Evolutionary conservation across 1,284 basidiomycete genomes (phyloP), one percentile per base, ranked within the genome.

Genomic region (Dichomitus squalens): DNA sequence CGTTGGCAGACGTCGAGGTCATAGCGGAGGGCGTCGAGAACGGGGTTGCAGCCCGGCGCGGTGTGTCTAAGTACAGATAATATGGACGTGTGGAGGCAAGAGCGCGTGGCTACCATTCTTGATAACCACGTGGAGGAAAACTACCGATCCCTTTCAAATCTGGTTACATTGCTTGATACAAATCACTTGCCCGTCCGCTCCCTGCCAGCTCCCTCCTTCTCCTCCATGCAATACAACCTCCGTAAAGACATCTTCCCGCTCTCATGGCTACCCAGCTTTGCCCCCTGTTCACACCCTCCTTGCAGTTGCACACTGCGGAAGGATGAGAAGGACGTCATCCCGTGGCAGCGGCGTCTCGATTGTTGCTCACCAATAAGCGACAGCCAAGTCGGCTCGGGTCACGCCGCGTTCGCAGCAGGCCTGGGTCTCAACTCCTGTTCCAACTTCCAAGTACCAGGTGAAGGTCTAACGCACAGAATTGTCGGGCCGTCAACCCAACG

Each of bases 91-190:
- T 57, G 60, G 59, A 63, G 61, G 60, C 65, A 65, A 67, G 65
- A 59, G 64, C 62, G 68, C 68, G 68, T 71, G 70, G 68, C 67
- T 64, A 62, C 64, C 67, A 66, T 61, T 59, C 58, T 60, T 58
- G 62, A 59, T 64, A 64, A 58, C 68, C 70, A 71, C 70, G 70
- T 72, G 70, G 60, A 43, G 43, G 47, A 58, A 62, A 60, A 53
- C 38, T 48, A 51, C 57, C 53, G 57, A 50, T 40, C 35, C 36
- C 53, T 53, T 57, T 64, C 63, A 31, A 66, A 65, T 58, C 57
- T 50, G 68, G 61, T 58, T 64, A 68, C 56, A 68, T 69, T 68
- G 59, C 54, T 44, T 67, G 66, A 64, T 67, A 55, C 55, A 54
- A 57, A 57, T 66, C 58, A 60, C 60, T 36, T 52, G 58, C 51